Evolutionary conservation across 495 filamentous ascomycete species (phyloP), one percentile per base, ranked within the genome.

Genomic region (Daldinia decipiens): DNA sequence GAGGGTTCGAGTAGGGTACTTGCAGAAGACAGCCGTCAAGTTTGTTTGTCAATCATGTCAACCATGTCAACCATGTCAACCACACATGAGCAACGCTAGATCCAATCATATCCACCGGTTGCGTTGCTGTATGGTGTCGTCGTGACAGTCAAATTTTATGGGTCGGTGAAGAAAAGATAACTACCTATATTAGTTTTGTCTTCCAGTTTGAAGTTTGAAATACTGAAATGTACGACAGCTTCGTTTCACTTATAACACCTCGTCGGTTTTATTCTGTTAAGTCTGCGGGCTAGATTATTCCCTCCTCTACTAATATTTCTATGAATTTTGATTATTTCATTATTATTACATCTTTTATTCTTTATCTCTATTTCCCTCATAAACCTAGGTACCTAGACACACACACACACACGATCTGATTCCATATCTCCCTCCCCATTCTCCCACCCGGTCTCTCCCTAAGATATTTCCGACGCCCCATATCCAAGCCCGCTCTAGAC

Each of bases 91-190:
- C 53, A 56, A 63, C 39, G 13, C 36, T 19, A 19, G 47, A 36
- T 12, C 63, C 69, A 67, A 64, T 67, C 52, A 64, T 21, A 56
- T 5, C 24, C 34, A 19, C n/a, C 15, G 26, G 3, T 29, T 32
- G 11, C 27, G 32, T 24, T 58, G 4, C 36, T 53, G 36, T 59
- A 32, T 29, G 45, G 47, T 26, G 34, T 62, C 34, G 11, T 50
- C 6, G 52, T 58, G 47, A 56, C 13, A 13, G 52, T 27, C 24
- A 45, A 62, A 65, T 12, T 59, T 56, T 52, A 70, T 51, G 45
- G 56, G 55, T 63, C 63, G 68, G 68, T 71, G 53, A 63, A 55
- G 52, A 17, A 53, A 54, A 19, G 1, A 31, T n/a, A 34, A 34
- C 0, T n/a, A 36, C 0, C 0, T 13, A 36, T 36, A 36, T 36